Conservation (phyloP, 2,329 filamentous ascomycete genomes). For the Phoma herbarum region DNA sequence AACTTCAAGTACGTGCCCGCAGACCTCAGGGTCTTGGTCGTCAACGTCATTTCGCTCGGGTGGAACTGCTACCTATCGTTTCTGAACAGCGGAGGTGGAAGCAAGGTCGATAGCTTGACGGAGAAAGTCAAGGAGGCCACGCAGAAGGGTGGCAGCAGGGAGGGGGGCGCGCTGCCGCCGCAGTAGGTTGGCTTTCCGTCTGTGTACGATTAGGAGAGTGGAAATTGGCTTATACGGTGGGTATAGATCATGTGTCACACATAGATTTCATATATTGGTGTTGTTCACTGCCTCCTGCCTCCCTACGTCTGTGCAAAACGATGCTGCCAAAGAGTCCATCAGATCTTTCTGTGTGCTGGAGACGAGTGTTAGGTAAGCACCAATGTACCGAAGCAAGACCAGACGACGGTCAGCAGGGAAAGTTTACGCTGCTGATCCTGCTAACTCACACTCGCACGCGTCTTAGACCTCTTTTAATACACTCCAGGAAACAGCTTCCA, state of each 20-base stretch:
- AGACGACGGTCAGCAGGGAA: too few species aligned
- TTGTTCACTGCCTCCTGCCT: background rate
- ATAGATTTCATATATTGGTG: background rate
- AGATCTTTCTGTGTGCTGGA: too few species aligned
- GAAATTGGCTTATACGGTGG: background rate
- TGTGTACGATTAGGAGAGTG: background rate
- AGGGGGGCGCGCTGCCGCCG: conserved; percentile 39
- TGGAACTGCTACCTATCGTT: conserved; percentile 56
- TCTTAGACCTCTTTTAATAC: background rate
- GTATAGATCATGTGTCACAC: background rate
- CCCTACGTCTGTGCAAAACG: too few species aligned
- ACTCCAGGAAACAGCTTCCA: background rate
- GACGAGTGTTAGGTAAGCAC: too few species aligned
- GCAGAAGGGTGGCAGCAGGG: conserved; percentile 24
- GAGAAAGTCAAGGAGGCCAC: conserved; percentile 20
- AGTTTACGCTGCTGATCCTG: too few species aligned
- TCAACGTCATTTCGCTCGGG: conserved; percentile 73
- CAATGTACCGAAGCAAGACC: too few species aligned
- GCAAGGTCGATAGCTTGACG: background rate
- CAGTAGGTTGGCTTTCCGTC: conserved; percentile 21
- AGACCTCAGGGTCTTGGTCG: conserved; percentile 82
- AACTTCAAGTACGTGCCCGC: conserved; percentile 91
- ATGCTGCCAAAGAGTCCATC: too few species aligned
- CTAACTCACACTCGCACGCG: background rate
- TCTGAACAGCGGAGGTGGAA: conserved; percentile 47